Base-by-base conservation (phyloP, 2,329 filamentous ascomycete species). In the Ophiocordyceps polyrhachis-furcata region DNA sequence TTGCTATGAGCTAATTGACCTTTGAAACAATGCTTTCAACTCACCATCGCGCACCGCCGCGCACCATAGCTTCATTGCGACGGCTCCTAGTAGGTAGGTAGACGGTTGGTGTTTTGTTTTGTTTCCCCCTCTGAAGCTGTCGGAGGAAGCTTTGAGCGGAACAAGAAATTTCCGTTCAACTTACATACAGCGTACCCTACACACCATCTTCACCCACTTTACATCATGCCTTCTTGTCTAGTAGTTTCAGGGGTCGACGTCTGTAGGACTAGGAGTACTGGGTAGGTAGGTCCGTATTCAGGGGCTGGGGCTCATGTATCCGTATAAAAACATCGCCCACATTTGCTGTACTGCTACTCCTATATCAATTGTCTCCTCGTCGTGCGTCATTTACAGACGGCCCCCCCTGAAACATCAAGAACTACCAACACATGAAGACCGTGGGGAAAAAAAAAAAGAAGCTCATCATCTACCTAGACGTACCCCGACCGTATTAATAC, bases 21-120 rank as follows among this genome's bases (percentile, higher is more conserved):
- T 8, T 8, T 41, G 21, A n/a, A 41, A 5, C 12, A 4, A 7
- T 21, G n/a, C n/a, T 15, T 6, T 50, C 46, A 4, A 53, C 66
- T 54, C 61, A 76, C 74, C 67, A 58, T 74, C 64, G 69, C 71
- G 71, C 58, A 68, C 60, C 44, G 64, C 64, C 51, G 65, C 60
- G 56, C 67, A 74, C 64, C 72, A 68, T 51, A 73, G 53, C 55
- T 76, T 74, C 74, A 77, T 78, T 51, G 56, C 60, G 59, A 46
- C 17, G n/a, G 19, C 38, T 46, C 43, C 51, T 44, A n/a, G n/a
- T n/a, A n/a, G n/a, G n/a, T n/a, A n/a, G n/a, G 42, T 49, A 41
- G 47, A 45, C 52, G 45, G 44, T 50, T 50, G 49, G 29, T 43
- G 38, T 41, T 43, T 38, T 45, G 37, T 41, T 52, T 49, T 56